phyloP scores from a whole-genome alignment of 2,329 filamentous ascomycete species.

The Cercospora citrullina region DNA sequence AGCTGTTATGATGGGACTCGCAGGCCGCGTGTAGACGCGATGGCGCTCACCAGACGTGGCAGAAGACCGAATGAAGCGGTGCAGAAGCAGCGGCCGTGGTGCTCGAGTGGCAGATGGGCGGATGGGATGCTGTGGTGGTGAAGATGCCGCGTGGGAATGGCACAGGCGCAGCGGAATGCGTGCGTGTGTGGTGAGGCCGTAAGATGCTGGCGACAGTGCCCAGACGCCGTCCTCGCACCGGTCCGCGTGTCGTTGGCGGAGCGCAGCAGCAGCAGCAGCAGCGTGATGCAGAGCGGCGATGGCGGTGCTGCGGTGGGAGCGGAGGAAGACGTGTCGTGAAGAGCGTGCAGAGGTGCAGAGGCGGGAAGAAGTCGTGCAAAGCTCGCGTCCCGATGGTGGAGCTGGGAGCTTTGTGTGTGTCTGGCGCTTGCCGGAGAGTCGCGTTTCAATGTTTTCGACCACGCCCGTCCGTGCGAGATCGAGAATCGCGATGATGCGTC shows the following conservation, averaged over 20 bases:
- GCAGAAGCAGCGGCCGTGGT: conserved; percentile 15
- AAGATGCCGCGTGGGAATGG: conserved; percentile 14
- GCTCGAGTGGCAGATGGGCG: conserved; percentile 10
- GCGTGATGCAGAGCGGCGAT: not conserved
- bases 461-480: not conserved
- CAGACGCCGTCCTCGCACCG: not conserved
- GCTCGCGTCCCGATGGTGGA: conserved; percentile 13
- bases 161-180: conserved; percentile 2
- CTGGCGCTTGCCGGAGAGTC: conserved; percentile 14
- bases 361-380: conserved; percentile 15
- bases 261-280: not conserved
- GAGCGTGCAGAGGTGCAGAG: conserved; percentile 3
- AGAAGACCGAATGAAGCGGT: conserved; percentile 19
- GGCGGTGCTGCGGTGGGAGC: not conserved
- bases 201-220: conserved; percentile 1
- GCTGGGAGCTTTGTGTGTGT: conserved; percentile 11
- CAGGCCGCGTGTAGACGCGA: conserved; percentile 35
- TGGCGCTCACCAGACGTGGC: conserved; percentile 33
- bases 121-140: conserved; percentile 11
- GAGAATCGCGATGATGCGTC: not conserved
- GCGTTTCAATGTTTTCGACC: conserved; percentile 9
- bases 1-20: conserved; percentile 33
- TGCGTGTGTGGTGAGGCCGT: not conserved
- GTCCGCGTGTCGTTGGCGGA: not conserved
- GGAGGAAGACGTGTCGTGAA: conserved; percentile 5